A percentile compares a stretch with the other conserved stretches of the same genome.
These are phyloP conservation scores for Kodamaea laetipori DNA, from an alignment of 805 yeast genomes.

Conservation along the genomic window DNA sequence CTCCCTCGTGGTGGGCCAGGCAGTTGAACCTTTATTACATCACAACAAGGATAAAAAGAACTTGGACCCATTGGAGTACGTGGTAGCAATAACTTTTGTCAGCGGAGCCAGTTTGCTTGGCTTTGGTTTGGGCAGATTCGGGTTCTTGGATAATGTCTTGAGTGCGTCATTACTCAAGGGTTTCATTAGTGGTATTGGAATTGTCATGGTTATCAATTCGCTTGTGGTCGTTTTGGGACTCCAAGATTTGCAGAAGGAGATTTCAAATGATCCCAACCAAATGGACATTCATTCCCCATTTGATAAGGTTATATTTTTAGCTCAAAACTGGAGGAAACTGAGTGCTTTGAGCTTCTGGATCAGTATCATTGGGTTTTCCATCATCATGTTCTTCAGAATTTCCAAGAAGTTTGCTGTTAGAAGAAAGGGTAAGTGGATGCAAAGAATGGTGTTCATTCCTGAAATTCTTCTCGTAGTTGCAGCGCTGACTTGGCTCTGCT, in stretches of 20 bases:
- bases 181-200: slow-evolving; percentile 46
- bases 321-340: slow-evolving; percentile 45
- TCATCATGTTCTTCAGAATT: slow-evolving; percentile 45
- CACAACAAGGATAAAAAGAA: slow-evolving; percentile 37
- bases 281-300: slow-evolving; percentile 60
- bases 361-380: slow-evolving; percentile 55
- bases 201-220: slow-evolving; percentile 59
- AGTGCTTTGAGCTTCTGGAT: slow-evolving; percentile 65
- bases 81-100: slow-evolving; percentile 68
- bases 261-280: slow-evolving; percentile 34
- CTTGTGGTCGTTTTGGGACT: slow-evolving; percentile 73
- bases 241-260: slow-evolving; percentile 41
- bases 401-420: slow-evolving; percentile 34
- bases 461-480: slow-evolving; percentile 81
- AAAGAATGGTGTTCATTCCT: slow-evolving; percentile 67
- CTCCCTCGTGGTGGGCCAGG: slow-evolving; percentile 48
- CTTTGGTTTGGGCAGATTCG: slow-evolving; percentile 54
- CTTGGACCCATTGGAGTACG: slow-evolving; percentile 49
- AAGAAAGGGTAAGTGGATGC: slow-evolving; percentile 16
- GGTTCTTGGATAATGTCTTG: slow-evolving; percentile 42
- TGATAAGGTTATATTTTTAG: slow-evolving; percentile 63
- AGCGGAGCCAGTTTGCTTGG: slow-evolving; percentile 74
- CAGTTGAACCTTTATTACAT: slow-evolving; percentile 41
- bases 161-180: slow-evolving; percentile 45
- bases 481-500: slow-evolving; percentile 56